A percentile compares a stretch with the other conserved stretches of the same genome.
Evolutionary conservation across 805 yeast genomes (phyloP).

Genomic region (Monosporozyma yasuniensis): DNA sequence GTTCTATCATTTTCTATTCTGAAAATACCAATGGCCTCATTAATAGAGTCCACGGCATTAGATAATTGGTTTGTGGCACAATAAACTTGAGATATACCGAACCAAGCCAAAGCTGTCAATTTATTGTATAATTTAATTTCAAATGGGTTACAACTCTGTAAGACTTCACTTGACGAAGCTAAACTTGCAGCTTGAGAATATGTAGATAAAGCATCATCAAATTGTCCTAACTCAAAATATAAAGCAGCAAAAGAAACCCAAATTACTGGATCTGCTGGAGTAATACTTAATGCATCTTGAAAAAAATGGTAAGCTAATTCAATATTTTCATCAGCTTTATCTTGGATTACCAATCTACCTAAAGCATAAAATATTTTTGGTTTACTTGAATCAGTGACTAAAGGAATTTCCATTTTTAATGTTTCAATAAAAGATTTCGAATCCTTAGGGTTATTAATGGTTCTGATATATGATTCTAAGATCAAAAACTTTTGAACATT

Average conservation of each 20-base stretch:
- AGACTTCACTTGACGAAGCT: constrained; percentile 16
- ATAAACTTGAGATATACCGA: constrained; percentile 24
- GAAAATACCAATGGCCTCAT: constrained; percentile 13
- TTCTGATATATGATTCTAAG: constrained; percentile 8
- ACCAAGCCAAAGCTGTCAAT: constrained; percentile 23
- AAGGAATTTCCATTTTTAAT: constrained; percentile 6
- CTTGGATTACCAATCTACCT: constrained; percentile 11
- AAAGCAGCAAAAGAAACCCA: constrained; percentile 62
- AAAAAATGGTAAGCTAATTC: constrained; percentile 14
- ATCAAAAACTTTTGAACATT: constrained; percentile 9
- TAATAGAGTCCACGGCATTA: constrained; percentile 16
- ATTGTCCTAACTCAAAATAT: constrained; percentile 48
- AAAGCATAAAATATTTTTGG: constrained; percentile 12
- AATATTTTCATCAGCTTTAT: constrained; percentile 10
- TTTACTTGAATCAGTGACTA: constrained; percentile 4
- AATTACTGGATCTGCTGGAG: constrained; percentile 37
- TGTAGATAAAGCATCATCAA: constrained; percentile 59
- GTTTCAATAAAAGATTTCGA: constrained; percentile 4
- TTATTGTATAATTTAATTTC: constrained; percentile 10
- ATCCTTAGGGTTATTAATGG: constrained; percentile 1
- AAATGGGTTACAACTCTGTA: neutral
- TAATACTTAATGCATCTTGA: constrained; percentile 13
- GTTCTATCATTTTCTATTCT: constrained; percentile 8
- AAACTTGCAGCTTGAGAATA: constrained; percentile 52
- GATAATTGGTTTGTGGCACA: constrained; percentile 13